phyloP scores from a whole-genome alignment of 176 grass and related monocot species.

The Lolium multiflorum region DNA sequence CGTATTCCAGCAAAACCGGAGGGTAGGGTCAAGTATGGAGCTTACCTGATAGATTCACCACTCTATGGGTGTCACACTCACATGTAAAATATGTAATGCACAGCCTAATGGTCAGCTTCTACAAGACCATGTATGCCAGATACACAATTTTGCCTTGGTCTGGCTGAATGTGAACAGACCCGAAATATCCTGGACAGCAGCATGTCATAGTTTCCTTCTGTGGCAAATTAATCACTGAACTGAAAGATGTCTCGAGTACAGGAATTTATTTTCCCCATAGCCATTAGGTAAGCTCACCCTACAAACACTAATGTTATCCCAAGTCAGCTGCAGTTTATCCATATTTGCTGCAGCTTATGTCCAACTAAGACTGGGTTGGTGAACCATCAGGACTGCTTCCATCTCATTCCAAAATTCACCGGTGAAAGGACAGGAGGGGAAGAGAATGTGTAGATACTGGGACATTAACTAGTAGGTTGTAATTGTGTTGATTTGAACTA shows the following conservation, averaged over 20 bases:
- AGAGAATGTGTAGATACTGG: neutral
- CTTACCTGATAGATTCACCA: neutral
- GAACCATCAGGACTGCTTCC: neutral
- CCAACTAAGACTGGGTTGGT: neutral
- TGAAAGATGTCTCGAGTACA: neutral
- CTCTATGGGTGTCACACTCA: neutral
- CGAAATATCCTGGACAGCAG: neutral
- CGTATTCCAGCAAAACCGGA: neutral
- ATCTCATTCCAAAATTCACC: conserved; percentile 10
- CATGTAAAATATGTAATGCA: neutral
- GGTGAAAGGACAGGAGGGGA: neutral
- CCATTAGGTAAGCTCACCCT: neutral
- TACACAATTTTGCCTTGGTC: neutral
- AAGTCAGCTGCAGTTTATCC: neutral
- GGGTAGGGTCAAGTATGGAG: neutral
- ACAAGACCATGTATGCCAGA: conserved; percentile 6
- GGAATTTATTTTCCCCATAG: neutral
- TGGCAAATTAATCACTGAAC: neutral
- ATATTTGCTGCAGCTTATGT: neutral
- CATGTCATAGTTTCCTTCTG: neutral
- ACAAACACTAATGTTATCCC: neutral
- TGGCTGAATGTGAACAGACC: neutral
- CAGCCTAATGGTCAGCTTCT: conserved; percentile 2
- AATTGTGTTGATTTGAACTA: neutral
- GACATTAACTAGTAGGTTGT: conserved; percentile 17